Base-by-base conservation (phyloP, 2,329 filamentous ascomycete species). In the Diplodia corticola region DNA sequence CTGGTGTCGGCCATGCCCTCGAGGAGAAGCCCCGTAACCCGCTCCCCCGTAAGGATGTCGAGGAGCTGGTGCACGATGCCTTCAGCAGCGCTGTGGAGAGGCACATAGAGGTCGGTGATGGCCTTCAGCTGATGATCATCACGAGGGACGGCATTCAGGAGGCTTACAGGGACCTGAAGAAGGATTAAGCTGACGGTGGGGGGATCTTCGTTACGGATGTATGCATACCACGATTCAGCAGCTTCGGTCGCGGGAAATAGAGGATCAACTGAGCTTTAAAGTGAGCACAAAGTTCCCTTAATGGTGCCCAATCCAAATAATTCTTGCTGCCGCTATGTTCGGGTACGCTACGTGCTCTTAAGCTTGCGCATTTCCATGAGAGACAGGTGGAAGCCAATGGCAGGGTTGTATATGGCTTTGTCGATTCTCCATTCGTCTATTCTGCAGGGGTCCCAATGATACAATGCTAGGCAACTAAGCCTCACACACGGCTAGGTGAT, bases 31-130 rank as follows among this genome's bases (percentile, higher is more conserved):
- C 88, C 77, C 77, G 84, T 28, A 83, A 88, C 74, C 91, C 91
- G 61, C 81, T 98, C 75, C 84, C 89, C 30, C 85, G 87, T 74
- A 81, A 85, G 64, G 88, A 90, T 68, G 94, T 96, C 30, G 91
- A 96, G 82, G 87, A 90, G 70, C 78, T 99, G 73, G 94, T 99
- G 73, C 92, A 94, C 81, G 95, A 99, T 85, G 95, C 95, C 2
- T 99, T 99, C 80, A 96, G 96, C 69, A 96, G 94, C 78, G 95
- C 96, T 4, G 94, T 97, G 37, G 95, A 99, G 86, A 91, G 95
- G 81, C 95, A 99, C 82, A 99, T 99, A 73, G 95, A 99, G 84
- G 96, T 99, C 69, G 95, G 95, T 79, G 95, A 99, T 82, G 90
- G 91, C 60, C 81, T 99, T 78, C 95, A 99, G 85, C 93, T 97